These are phyloP conservation scores for Macrocybe gigantea DNA, from an alignment of 768 basidiomycete genomes.

Conservation along the genomic window DNA sequence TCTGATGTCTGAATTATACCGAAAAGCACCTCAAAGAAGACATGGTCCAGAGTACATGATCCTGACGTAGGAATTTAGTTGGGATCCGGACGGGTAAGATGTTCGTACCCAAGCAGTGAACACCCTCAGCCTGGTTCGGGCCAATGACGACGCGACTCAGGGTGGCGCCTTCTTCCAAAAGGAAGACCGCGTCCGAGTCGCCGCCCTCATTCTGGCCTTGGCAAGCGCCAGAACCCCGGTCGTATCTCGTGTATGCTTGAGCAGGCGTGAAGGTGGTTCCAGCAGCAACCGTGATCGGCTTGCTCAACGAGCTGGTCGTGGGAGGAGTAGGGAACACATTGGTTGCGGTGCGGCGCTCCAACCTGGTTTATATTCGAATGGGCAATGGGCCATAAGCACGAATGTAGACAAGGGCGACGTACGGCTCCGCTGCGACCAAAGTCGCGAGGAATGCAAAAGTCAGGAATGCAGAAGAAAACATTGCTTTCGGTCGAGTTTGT, in stretches of 20 bases:
- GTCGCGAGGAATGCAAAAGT: no score
- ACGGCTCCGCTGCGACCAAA: no score
- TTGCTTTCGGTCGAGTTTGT: no score
- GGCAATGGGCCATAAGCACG: no score
- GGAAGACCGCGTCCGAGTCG: constrained; percentile 33
- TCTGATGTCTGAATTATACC: neutral
- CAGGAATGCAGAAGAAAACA: no score
- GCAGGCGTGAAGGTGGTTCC: constrained; percentile 29
- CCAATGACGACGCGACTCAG: constrained; percentile 34
- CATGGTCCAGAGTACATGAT: constrained; percentile 24
- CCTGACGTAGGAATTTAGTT: constrained; percentile 6
- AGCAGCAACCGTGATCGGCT: constrained; percentile 24
- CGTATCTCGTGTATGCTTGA: constrained; percentile 28
- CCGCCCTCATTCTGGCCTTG: constrained; percentile 30
- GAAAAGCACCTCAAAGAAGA: constrained; percentile 21
- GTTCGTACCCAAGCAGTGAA: constrained; percentile 30
- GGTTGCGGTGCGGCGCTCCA: constrained; percentile 27
- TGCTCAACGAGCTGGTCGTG: constrained; percentile 27
- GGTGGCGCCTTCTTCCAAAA: constrained; percentile 33
- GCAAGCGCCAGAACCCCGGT: constrained; percentile 34
- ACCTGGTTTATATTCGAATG: constrained; percentile 1
- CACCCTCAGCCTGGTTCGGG: constrained; percentile 33
- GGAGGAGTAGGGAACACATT: constrained; percentile 29
- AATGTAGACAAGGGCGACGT: no score
- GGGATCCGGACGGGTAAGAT: neutral